Evolutionary conservation across 108 stramenopile genomes (phyloP).

Genomic region (Aurantiochytrium sp.): DNA sequence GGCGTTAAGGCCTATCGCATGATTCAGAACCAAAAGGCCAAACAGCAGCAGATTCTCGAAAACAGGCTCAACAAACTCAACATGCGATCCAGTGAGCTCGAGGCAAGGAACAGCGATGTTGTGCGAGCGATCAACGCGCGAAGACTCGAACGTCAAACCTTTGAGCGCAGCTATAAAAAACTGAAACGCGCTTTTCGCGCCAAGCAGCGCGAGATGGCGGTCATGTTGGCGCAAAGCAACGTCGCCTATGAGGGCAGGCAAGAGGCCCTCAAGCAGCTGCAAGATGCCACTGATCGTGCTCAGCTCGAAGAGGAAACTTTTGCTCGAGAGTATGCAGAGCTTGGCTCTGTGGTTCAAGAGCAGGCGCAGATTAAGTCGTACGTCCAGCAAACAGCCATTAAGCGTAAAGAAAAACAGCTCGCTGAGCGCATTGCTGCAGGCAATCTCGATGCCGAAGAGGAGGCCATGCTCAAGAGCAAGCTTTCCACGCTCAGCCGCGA

Average conservation of each 20-base stretch:
- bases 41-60: slow-evolving; percentile 66
- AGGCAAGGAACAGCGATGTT: slow-evolving; percentile 59
- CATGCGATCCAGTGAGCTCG: slow-evolving; percentile 66
- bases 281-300: slow-evolving; percentile 63
- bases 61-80: slow-evolving; percentile 69
- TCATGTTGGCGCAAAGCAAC: slow-evolving; percentile 70
- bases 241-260: slow-evolving; percentile 70
- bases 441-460: slow-evolving; percentile 18
- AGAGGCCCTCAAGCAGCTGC: slow-evolving; percentile 65
- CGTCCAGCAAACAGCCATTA: background rate
- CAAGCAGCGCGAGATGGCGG: slow-evolving; percentile 67
- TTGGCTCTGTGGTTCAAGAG: slow-evolving; percentile 35
- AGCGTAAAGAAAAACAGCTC: background rate
- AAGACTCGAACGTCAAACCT: slow-evolving; percentile 66
- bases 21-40: slow-evolving; percentile 58
- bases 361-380: background rate
- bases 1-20: slow-evolving; percentile 67
- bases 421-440: background rate
- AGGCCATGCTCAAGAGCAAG: slow-evolving; percentile 19
- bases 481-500: background rate
- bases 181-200: slow-evolving; percentile 51
- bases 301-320: slow-evolving; percentile 64
- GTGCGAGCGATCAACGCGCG: slow-evolving; percentile 67
- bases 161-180: slow-evolving; percentile 69
- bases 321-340: slow-evolving; percentile 54